These are phyloP conservation scores for Dalbergia cultrata DNA, from an alignment of 306 rosid genomes.

Conservation along the genomic window DNA sequence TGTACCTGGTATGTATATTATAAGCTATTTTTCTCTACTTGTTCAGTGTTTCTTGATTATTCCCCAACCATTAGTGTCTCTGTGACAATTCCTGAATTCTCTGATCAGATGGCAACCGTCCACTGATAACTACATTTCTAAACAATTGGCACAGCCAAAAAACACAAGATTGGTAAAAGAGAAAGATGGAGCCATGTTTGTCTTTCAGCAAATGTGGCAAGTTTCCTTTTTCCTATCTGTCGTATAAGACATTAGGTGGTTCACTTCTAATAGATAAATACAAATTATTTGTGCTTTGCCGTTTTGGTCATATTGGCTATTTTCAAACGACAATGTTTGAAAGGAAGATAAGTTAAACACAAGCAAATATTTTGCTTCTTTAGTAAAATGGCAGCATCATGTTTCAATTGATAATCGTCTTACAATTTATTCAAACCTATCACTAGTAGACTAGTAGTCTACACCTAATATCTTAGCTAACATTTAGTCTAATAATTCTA, in stretches of 20 bases:
- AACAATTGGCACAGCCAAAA: not conserved
- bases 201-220: not conserved
- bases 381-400: not conserved
- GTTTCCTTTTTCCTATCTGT: not conserved
- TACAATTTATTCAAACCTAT: not conserved
- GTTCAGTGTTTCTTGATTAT: not conserved
- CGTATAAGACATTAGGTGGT: not conserved
- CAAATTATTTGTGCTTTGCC: not conserved
- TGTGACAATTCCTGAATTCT: slow-evolving; percentile 7
- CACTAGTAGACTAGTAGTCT: no score
- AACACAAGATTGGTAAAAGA: not conserved
- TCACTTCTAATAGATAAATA: not conserved
- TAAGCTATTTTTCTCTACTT: slow-evolving; percentile 28
- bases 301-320: not conserved
- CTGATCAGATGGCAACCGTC: slow-evolving; percentile 2
- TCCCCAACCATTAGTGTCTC: no score
- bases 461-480: no score
- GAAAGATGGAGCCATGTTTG: not conserved
- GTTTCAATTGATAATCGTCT: not conserved
- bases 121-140: not conserved
- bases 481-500: no score
- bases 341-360: not conserved
- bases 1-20: slow-evolving; percentile 24
- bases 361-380: not conserved
- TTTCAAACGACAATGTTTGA: not conserved